Percentiles rank a stretch among this genome's conserved stretches.
Conservation (phyloP, 371 early-diverging fungal genomes). For the Circinella umbellata region DNA sequence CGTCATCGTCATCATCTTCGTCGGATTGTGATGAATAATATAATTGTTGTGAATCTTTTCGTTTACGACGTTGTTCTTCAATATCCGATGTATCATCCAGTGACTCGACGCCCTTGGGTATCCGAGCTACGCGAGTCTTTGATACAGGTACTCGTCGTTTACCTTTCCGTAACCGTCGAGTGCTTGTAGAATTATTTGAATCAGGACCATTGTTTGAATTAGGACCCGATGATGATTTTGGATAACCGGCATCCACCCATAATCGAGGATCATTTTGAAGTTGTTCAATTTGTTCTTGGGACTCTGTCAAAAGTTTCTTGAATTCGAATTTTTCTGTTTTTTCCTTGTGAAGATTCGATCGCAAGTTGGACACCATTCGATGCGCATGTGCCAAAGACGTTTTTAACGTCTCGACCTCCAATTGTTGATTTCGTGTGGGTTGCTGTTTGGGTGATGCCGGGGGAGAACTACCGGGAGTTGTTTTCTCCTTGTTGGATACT, state of each 20-base stretch:
- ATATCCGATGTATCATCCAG: slow-evolving; percentile 22
- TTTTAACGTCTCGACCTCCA: slow-evolving; percentile 53
- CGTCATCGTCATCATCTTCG: slow-evolving; percentile 24
- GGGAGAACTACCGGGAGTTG: slow-evolving; percentile 21
- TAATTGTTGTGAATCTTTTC: slow-evolving; percentile 27
- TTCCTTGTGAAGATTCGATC: slow-evolving; percentile 52
- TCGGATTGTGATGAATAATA: slow-evolving; percentile 39
- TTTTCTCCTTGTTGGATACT: slow-evolving; percentile 15
- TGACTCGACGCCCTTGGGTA: slow-evolving; percentile 21
- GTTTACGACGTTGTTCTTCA: slow-evolving; percentile 20
- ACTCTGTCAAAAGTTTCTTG: slow-evolving; percentile 63
- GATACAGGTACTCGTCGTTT: slow-evolving; percentile 24
- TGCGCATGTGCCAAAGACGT: slow-evolving; percentile 52
- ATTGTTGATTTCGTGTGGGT: slow-evolving; percentile 35
- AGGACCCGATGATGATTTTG: slow-evolving; percentile 13
- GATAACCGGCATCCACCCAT: slow-evolving; percentile 43
- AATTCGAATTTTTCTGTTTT: slow-evolving; percentile 68
- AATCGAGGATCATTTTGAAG: slow-evolving; percentile 60
- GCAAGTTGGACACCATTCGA: slow-evolving; percentile 49
- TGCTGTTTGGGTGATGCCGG: slow-evolving; percentile 35
- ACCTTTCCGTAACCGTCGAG: slow-evolving; percentile 20
- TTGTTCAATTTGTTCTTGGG: slow-evolving; percentile 65
- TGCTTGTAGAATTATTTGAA: not conserved
- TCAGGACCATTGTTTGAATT: slow-evolving; percentile 4
- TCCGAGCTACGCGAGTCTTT: slow-evolving; percentile 22